Base-by-base conservation (phyloP, 1,284 basidiomycete genomes). In the Boletus semigastroideus region DNA sequence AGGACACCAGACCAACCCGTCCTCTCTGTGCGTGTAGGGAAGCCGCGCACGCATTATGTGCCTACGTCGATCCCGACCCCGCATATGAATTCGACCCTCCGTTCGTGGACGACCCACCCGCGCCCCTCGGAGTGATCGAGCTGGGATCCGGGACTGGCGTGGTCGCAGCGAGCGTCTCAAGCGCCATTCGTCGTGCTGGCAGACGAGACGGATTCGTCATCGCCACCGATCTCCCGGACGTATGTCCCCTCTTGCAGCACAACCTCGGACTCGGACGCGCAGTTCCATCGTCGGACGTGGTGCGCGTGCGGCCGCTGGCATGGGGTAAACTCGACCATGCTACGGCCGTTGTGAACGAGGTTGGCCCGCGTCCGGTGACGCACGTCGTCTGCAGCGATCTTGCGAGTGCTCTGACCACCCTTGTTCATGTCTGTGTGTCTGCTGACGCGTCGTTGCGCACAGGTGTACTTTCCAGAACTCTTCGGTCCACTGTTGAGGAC, bases 401-500 rank as follows among this genome's bases (percentile, higher is more conserved):
- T 48, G 87, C 87, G 70, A 66, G 80, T 72, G 7, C 5, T 25
- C 25, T 5, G 2, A 48, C 42, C n/a, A n/a, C n/a, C 36, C 14
- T 12, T 17, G 20, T 53, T 17, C 13, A 19, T 46, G 19, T 7
- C 8, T 31, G 22, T 25, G 46, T 38, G n/a, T 25, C 25, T 25
- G 46, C 46, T 54, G 49, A 34, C 8, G 13, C 27, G 9, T 11
- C 20, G 19, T 5, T n/a, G 17, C 34, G 34, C 13, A 31, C 52
- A 89, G 84, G 79, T 91, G 6, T 92, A 91, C 66, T 91, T 90
- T 63, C 84, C 86, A 0, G 80, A 85, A 52, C 76, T 92, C 3
- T 73, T 88, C 9, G 83, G 80, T 0, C 87, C 86, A 9, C 76
- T 92, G 10, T 70, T 92, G 20, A 80, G 86, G 10, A 80, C 84